A percentile compares a stretch with the other conserved stretches of the same genome.
Conservation (phyloP, 1,139 yeast species). For the Nadsonia starkeyi-henricii region DNA sequence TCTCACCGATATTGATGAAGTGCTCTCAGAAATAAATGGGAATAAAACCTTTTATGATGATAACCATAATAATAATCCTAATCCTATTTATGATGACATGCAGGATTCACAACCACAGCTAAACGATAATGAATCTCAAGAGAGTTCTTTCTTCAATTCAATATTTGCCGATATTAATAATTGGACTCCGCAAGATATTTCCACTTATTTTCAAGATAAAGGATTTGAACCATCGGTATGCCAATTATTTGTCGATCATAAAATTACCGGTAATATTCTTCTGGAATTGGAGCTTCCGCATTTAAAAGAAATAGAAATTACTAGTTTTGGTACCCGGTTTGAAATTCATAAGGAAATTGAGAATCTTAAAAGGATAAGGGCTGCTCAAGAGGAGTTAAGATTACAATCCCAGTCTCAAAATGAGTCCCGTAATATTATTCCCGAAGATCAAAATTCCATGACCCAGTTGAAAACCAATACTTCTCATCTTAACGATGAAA, state of each 20-base stretch:
- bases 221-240: constrained; percentile 68
- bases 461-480: too few species aligned
- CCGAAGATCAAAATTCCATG: too few species aligned
- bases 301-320: constrained; percentile 80
- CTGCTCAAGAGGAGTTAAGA: too few species aligned
- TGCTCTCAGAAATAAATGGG: constrained; percentile 48
- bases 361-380: background rate
- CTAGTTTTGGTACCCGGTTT: constrained; percentile 88
- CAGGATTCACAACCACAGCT: constrained; percentile 1
- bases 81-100: constrained; percentile 5
- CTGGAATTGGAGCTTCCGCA: constrained; percentile 76
- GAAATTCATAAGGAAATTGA: constrained; percentile 74
- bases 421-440: too few species aligned
- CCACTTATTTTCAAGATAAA: constrained; percentile 53
- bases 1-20: constrained; percentile 72
- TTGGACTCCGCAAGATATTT: constrained; percentile 88
- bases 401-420: too few species aligned
- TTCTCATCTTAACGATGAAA: too few species aligned
- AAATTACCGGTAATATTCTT: constrained; percentile 74
- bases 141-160: constrained; percentile 1
- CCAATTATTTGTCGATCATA: constrained; percentile 70
- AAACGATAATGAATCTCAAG: constrained; percentile 4
- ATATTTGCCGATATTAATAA: constrained; percentile 13
- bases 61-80: too few species aligned
- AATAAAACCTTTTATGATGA: background rate